Conservation (phyloP, 2,329 filamentous ascomycete genomes). For the Talaromyces islandicus region DNA sequence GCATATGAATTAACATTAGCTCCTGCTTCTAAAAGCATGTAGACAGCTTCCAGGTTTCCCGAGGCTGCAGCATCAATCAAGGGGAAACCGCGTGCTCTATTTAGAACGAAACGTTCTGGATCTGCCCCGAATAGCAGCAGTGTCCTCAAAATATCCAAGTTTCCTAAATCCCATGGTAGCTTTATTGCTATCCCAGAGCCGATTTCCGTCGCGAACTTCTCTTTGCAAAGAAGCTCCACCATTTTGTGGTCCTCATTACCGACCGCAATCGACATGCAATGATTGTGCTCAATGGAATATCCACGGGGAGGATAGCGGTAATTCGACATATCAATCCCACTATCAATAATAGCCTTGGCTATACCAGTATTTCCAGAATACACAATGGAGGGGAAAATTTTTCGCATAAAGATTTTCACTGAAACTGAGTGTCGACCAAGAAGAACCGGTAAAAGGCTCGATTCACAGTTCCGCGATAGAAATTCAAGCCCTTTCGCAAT, state of each 20-base stretch:
- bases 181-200: rapidly evolving
- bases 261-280: background rate
- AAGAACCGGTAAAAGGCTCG: background rate
- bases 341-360: background rate
- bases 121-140: background rate
- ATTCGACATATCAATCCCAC: background rate
- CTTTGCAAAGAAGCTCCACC: background rate
- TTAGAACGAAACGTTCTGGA: background rate
- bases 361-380: background rate
- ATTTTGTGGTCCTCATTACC: background rate
- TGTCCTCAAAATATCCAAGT: background rate
- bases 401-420: background rate
- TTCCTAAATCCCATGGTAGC: background rate
- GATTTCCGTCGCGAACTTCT: background rate
- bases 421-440: background rate
- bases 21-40: background rate
- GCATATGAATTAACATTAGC: background rate
- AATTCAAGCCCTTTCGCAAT: background rate
- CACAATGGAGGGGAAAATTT: background rate
- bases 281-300: background rate
- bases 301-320: background rate
- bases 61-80: background rate
- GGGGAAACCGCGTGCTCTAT: background rate
- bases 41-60: background rate
- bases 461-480: background rate